phyloP scores from a whole-genome alignment of 148 eudicot species.

The Nepenthes gracilis region DNA sequence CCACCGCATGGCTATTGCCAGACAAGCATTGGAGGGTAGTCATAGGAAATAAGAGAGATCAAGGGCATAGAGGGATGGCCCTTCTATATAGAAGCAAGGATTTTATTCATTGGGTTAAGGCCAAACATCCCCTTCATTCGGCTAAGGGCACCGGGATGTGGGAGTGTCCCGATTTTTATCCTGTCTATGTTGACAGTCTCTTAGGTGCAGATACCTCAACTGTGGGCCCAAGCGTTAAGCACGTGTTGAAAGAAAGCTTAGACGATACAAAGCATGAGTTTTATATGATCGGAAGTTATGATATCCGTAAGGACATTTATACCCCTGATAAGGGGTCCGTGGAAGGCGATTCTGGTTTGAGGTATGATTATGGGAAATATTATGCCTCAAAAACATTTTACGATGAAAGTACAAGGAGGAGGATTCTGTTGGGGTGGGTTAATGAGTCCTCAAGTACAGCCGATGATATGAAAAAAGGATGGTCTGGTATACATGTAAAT shows the following conservation, averaged over 20 bases:
- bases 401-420: constrained; percentile 29
- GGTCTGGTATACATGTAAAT: constrained; percentile 68
- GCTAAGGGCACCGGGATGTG: constrained; percentile 43
- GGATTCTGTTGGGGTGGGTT: constrained; percentile 70
- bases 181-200: constrained; percentile 11
- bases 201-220: constrained; percentile 32
- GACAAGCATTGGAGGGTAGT: constrained; percentile 33
- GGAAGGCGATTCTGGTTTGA: constrained; percentile 21
- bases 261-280: constrained; percentile 27
- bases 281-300: constrained; percentile 51
- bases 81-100: constrained; percentile 47
- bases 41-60: constrained; percentile 19
- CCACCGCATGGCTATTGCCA: constrained; percentile 45
- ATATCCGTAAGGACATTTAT: constrained; percentile 23
- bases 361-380: constrained; percentile 60
- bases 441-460: constrained; percentile 24
- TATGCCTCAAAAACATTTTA: constrained; percentile 77
- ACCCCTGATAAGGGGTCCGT: constrained; percentile 27
- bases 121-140: constrained; percentile 32
- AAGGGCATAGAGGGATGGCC: constrained; percentile 15
- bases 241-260: constrained; percentile 50
- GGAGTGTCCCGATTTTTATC: constrained; percentile 77
- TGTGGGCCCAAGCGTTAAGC: constrained; percentile 18
- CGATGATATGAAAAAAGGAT: constrained; percentile 33
- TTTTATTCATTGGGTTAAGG: constrained; percentile 33